Evolutionary conservation across 495 filamentous ascomycete species (phyloP), one percentile per base, ranked within the genome.

Genomic region (Hyaloscypha bicolor): DNA sequence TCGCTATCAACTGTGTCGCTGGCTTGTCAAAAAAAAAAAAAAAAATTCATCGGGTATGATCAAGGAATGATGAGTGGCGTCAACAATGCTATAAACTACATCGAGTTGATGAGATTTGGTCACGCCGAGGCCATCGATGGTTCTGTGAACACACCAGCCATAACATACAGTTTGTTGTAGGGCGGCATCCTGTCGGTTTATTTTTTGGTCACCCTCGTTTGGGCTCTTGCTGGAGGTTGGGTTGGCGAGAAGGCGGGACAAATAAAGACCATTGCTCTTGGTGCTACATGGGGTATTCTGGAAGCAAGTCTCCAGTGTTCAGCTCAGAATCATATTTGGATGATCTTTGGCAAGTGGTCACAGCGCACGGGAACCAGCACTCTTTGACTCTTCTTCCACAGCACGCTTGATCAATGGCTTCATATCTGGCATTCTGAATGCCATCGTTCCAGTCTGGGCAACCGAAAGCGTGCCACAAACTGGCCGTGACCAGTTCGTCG

Each of bases 141-240:
- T 29, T 16, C 25, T 22, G 25, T 19, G 4, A 62, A 62, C 35
- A 78, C 82, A 2, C 80, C 82, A 0, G 82, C 89, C 29, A 79
- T 90, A 29, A 86, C 85, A 5, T 79, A 90, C 74, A 85, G 80
- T 35, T 72, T 91, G 39, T 80, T 90, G 4, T 87, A 92, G 66
- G 89, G 89, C 21, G 88, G 89, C 2, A 91, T 91, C 48, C 85
- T 90, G 14, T 79, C 87, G 0, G 85, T 91, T 39, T 92, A 91
- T 72, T 92, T 91, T 70, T 79, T 91, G n/a, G 88, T 89, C 4
- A 88, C 87, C 4, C 76, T 90, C 2, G 78, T 85, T 42, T 88
- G 88, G 16, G 85, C 81, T 61, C 74, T 90, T 9, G 70, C 84
- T 30, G 88, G 88, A 59, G 88, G 88, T 29, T 87, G 79, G 81